phyloP scores from a whole-genome alignment of 306 rosid species.

The Abrus pulchellus region DNA sequence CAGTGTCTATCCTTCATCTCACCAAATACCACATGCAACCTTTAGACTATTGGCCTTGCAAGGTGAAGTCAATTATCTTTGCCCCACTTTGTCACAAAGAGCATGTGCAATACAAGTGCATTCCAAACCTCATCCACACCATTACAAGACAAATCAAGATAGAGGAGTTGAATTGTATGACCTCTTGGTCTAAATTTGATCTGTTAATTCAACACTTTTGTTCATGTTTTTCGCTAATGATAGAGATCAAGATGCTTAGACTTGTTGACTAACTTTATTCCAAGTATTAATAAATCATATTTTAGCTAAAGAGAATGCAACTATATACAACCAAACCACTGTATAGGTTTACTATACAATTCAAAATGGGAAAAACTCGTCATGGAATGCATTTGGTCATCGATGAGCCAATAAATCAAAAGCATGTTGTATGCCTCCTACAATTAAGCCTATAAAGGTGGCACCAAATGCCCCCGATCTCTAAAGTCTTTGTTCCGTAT shows the following conservation, averaged over 20 bases:
- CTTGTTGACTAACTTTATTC: conserved; percentile 42
- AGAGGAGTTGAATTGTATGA: conserved; percentile 13
- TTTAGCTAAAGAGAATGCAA: conserved; percentile 38
- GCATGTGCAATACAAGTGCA: conserved; percentile 52
- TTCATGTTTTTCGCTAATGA: conserved; percentile 6
- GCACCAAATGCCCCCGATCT: conserved; percentile 41
- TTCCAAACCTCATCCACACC: conserved; percentile 37
- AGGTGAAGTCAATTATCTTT: conserved; percentile 37
- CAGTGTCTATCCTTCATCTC: conserved; percentile 36
- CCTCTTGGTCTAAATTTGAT: conserved; percentile 3
- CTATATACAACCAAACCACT: conserved; percentile 27
- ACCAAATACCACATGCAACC: conserved; percentile 50
- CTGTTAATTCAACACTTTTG: background rate
- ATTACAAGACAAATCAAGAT: background rate
- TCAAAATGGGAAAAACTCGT: conserved; percentile 37
- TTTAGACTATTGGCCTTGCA: conserved; percentile 17
- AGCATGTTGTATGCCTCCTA: conserved; percentile 27
- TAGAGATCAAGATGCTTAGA: conserved; percentile 19
- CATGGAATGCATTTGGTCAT: conserved; percentile 34
- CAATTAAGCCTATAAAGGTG: conserved; percentile 60
- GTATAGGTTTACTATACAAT: background rate
- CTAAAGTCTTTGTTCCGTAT: conserved; percentile 23
- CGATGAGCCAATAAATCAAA: conserved; percentile 40
- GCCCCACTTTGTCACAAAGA: conserved; percentile 39
- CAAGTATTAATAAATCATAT: conserved; percentile 14